phyloP scores from a whole-genome alignment of 2,329 filamentous ascomycete species.

The Whalleya microplaca region DNA sequence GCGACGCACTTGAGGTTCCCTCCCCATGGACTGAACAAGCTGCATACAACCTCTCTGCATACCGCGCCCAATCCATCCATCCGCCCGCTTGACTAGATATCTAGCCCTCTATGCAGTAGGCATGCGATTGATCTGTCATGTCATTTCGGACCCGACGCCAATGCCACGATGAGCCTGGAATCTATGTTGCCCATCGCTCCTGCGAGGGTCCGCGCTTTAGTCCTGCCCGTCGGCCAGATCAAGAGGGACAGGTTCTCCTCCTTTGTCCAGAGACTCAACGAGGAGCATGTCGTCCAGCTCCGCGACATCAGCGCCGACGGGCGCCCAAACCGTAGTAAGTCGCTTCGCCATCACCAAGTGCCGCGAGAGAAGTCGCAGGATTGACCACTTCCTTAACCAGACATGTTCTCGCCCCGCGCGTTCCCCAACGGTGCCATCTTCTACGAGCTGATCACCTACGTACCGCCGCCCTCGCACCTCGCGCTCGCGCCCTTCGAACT shows the following conservation, averaged over 20 bases:
- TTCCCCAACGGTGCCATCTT: slow-evolving; percentile 86
- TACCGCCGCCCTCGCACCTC: slow-evolving; percentile 78
- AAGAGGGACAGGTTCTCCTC: slow-evolving; percentile 77
- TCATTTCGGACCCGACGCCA: slow-evolving; percentile 34
- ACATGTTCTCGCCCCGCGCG: slow-evolving; percentile 90
- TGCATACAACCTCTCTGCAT: neutral
- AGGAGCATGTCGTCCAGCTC: slow-evolving; percentile 80
- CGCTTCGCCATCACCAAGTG: neutral
- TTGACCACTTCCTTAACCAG: slow-evolving; percentile 51
- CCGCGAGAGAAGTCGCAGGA: neutral
- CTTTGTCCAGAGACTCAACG: slow-evolving; percentile 77
- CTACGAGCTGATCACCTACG: slow-evolving; percentile 83
- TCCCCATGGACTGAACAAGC: slow-evolving; percentile 8
- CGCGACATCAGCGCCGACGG: slow-evolving; percentile 85
- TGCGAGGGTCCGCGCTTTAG: slow-evolving; percentile 84
- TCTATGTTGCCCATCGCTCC: slow-evolving; percentile 88
- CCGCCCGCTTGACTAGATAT: slow-evolving; percentile 3
- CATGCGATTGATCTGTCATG: slow-evolving; percentile 34
- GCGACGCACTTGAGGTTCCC: slow-evolving; percentile 11
- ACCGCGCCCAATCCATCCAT: neutral
- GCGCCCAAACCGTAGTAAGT: slow-evolving; percentile 81
- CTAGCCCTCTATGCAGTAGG: slow-evolving; percentile 13
- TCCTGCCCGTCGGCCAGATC: slow-evolving; percentile 86
- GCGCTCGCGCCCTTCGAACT: slow-evolving; percentile 87
- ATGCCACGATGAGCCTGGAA: slow-evolving; percentile 81